Base-by-base conservation (phyloP, 1,284 basidiomycete genomes). In the Uromyces viciae-fabae region DNA sequence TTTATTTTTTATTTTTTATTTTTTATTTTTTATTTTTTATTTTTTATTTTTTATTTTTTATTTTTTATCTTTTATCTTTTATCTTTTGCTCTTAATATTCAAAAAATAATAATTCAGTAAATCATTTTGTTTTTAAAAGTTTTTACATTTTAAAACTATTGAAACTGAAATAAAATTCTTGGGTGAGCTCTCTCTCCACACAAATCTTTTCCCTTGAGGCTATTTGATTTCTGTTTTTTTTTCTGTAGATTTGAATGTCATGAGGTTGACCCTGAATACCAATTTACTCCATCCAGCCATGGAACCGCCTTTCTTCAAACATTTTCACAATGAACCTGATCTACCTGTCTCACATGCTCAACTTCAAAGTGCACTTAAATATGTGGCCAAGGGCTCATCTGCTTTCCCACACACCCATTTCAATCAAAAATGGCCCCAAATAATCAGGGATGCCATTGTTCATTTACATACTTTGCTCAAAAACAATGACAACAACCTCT, bases 281-380 rank as follows among this genome's bases (percentile, higher is more conserved):
- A 36, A 66, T 9, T 38, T 66, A 31, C 31, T 66, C 62, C 62
- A 66, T 31, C 62, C 33, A n/a, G 38, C 62, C n/a, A 66, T 66
- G 4, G 36, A 40, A 14, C 9, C n/a, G 8, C 8, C 62, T 8
- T 66, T 40, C 7, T 66, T 66, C 36, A n/a, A 38, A 11, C 62
- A 66, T 19, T 66, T 66, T n/a, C 33, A 38, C 2, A n/a, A 66
- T 2, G 62, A 66, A 2, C 62, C 62, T 19, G 62, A 66, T 40
- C 62, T 66, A 14, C 62, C 62, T 38, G 17, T 66, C 36, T 66
- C 62, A 11, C 62, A 66, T 40, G 5, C 62, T 40, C 33, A n/a
- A 66, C 40, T 66, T 11, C 38, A n/a, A 38, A 31, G 36, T 38
- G n/a, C 62, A 3, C 62, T 66, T 7, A 31, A 66, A 38, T 66